These are phyloP conservation scores for Phoenix roebelenii DNA, from an alignment of 176 grass and related monocot species.

Conservation along the genomic window DNA sequence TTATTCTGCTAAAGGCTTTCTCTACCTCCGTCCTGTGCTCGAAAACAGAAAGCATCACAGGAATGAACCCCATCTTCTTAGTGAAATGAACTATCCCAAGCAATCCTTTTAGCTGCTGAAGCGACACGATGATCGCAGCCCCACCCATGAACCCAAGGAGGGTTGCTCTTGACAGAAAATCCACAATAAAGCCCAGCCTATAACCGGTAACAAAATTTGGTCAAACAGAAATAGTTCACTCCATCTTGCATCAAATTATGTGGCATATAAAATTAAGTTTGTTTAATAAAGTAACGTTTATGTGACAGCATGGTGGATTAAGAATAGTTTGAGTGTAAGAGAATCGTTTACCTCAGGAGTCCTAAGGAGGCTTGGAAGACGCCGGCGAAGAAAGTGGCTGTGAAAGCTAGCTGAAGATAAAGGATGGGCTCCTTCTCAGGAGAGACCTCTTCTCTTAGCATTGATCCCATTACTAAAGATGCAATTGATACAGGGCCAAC, in stretches of 20 bases:
- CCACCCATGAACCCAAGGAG: conserved; percentile 90
- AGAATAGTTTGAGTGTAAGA: not conserved
- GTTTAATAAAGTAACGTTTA: too few species aligned
- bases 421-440: conserved; percentile 70
- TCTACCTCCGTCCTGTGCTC: conserved; percentile 46
- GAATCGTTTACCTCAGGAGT: conserved; percentile 43
- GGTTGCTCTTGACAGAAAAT: conserved; percentile 92
- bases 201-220: too few species aligned
- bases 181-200: conserved; percentile 80
- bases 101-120: conserved; percentile 90
- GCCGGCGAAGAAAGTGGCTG: conserved; percentile 92
- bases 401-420: conserved; percentile 94
- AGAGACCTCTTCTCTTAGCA: conserved; percentile 73
- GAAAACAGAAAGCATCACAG: conserved; percentile 78
- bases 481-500: conserved; percentile 94
- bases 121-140: conserved; percentile 87
- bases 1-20: not conserved
- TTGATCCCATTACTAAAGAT: conserved; percentile 96
- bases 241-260: too few species aligned
- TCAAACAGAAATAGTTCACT: too few species aligned
- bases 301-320: not conserved
- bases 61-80: conserved; percentile 70
- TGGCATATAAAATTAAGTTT: too few species aligned
- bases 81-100: conserved; percentile 95
- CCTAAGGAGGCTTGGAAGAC: conserved; percentile 87